phyloP scores from a whole-genome alignment of 2,329 filamentous ascomycete species.

The Talaromyces islandicus region DNA sequence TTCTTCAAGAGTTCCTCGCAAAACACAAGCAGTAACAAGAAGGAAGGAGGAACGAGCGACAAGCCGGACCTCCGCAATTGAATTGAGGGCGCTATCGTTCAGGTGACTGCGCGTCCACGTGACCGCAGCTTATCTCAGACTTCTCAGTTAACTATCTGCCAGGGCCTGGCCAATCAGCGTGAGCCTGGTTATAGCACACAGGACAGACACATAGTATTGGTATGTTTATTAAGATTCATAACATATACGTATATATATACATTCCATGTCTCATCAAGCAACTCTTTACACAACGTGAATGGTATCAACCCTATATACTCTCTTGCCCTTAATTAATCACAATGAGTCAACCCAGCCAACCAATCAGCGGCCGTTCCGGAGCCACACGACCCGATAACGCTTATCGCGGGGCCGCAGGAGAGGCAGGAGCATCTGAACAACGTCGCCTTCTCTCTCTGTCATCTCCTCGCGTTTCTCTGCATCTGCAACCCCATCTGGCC shows the following conservation, averaged over 20 bases:
- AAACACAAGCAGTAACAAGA: not conserved
- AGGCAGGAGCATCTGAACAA: not conserved
- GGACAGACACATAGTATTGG: too few species aligned
- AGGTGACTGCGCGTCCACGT: not conserved
- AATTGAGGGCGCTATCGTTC: not conserved
- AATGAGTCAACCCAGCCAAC: slow-evolving; percentile 5
- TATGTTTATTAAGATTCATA: too few species aligned
- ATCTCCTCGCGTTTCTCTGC: not conserved
- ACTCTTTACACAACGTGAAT: too few species aligned
- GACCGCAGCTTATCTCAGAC: not conserved
- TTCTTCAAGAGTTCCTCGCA: not conserved
- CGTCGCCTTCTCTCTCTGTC: not conserved
- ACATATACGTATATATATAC: too few species aligned
- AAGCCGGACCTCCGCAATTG: not conserved
- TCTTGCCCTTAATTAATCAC: too few species aligned
- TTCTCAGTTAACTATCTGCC: too few species aligned
- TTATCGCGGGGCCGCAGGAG: slow-evolving; percentile 2
- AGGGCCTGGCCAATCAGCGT: too few species aligned
- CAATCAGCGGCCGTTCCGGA: slow-evolving; percentile 1
- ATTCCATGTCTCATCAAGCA: too few species aligned
- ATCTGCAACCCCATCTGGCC: not conserved
- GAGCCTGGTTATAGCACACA: too few species aligned
- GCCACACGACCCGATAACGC: slow-evolving; percentile 2
- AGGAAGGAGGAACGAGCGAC: not conserved
- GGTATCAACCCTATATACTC: too few species aligned